Percentiles rank a stretch among this genome's conserved stretches.
These are phyloP conservation scores for Ustilago hordei DNA, from an alignment of 1,284 basidiomycete genomes.

Conservation along the genomic window DNA sequence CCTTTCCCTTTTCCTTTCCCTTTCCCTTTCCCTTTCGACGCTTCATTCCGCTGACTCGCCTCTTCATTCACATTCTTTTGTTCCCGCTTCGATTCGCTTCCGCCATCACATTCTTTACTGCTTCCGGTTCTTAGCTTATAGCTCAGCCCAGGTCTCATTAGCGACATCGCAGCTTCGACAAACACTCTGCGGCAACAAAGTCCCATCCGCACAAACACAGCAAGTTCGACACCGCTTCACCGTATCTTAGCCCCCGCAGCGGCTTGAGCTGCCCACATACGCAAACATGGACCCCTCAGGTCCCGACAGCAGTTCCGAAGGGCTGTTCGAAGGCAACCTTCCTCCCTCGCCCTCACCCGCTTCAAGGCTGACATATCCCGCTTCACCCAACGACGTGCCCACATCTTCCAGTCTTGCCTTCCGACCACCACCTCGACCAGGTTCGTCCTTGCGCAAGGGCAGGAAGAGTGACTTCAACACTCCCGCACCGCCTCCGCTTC, in stretches of 20 bases:
- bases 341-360: conserved; percentile 51
- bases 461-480: conserved; percentile 56
- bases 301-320: conserved; percentile 49
- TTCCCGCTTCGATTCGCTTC: neutral
- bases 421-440: conserved; percentile 50
- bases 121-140: conserved; percentile 6
- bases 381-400: conserved; percentile 44
- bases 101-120: neutral
- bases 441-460: conserved; percentile 52
- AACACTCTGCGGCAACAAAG: neutral
- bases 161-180: neutral
- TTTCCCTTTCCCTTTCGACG: neutral
- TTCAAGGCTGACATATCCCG: conserved; percentile 32
- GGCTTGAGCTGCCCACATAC: conserved; percentile 14
- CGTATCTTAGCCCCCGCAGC: conserved; percentile 9
- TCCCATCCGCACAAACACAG: neutral
- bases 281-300: conserved; percentile 38
- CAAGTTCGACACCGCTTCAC: neutral
- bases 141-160: neutral
- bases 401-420: conserved; percentile 47
- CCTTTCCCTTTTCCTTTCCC: neutral
- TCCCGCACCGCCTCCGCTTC: conserved; percentile 43
- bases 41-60: conserved; percentile 1
- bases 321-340: conserved; percentile 46
- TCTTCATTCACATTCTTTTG: conserved; percentile 6